Evolutionary conservation across 2,329 filamentous ascomycete species (phyloP).

Genomic region (Penicillium griseofulvum): DNA sequence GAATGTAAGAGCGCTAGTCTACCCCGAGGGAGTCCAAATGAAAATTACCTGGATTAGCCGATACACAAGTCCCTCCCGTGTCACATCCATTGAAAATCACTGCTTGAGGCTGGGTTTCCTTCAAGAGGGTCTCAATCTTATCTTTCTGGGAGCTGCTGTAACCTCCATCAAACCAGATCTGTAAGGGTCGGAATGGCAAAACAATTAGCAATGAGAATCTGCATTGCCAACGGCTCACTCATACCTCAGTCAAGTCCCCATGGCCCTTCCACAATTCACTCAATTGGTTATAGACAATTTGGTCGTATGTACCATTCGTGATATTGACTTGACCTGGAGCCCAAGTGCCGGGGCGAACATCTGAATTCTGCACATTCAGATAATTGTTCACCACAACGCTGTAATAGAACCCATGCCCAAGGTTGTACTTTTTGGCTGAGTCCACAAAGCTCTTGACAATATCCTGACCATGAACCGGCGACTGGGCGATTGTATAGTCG

Average conservation of each 20-base stretch:
- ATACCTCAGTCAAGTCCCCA: slow-evolving; percentile 5
- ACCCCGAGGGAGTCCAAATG: neutral
- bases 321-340: slow-evolving; percentile 9
- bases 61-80: neutral
- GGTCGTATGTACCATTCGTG: slow-evolving; percentile 11
- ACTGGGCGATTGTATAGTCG: slow-evolving; percentile 29
- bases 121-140: neutral
- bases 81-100: neutral
- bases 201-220: neutral
- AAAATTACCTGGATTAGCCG: neutral
- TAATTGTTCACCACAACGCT: slow-evolving; percentile 34
- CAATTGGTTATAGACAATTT: slow-evolving; percentile 10
- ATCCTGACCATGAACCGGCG: slow-evolving; percentile 24
- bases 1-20: neutral
- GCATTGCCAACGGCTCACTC: neutral
- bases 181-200: neutral
- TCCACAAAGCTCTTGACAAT: slow-evolving; percentile 24
- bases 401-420: slow-evolving; percentile 22
- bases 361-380: slow-evolving; percentile 17
- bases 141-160: neutral
- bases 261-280: slow-evolving; percentile 8
- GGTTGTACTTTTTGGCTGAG: slow-evolving; percentile 22
- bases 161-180: neutral
- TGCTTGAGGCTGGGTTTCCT: neutral
- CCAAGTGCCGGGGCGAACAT: slow-evolving; percentile 6